Base-by-base conservation (phyloP, 768 basidiomycete species). In the Mycena kentingensis region DNA sequence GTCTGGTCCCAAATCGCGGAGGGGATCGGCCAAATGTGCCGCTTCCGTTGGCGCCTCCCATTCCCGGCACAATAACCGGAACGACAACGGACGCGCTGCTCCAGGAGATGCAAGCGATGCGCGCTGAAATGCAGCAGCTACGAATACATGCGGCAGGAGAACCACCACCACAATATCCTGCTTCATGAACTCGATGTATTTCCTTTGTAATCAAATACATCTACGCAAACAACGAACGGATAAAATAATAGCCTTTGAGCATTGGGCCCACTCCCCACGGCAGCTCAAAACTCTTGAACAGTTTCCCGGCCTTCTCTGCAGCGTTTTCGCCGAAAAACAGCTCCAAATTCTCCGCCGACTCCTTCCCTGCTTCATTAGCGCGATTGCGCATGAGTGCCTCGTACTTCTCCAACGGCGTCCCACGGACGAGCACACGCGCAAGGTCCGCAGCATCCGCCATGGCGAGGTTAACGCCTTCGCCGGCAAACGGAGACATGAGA, bases 391-490 rank as follows among this genome's bases (percentile, higher is more conserved):
- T 42, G 22, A 26, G 5, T 24, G 22, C 26, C 13, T 42, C 41
- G 24, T 42, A 42, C 18, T 42, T 26, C 10, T 42, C 41, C 22
- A 42, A n/a, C 11, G 41, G 19, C 11, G 19, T 42, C 7, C 41
- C 41, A 6, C 12, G 19, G n/a, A n/a, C 21, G 36, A 49, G 39
- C 19, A 26, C 48, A 13, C 39, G n/a, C n/a, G 48, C 48, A 10
- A 49, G 39, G 26, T 43, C 42, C 21, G 41, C 11, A 24, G 60
- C 67, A 36, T 68, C 68, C 10, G 53, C 36, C 69, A 70, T 62
- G 24, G 68, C 68, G 24, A 64, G 65, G 51, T 74, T 73, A 39
- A 65, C 71, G 3, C 73, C 71, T 16, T 67, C 67, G 8, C 73
- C 70, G 1, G 64, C 65, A 50, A 70, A 72, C 4, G 69, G 73